These are phyloP conservation scores for Dissophora ornata DNA, from an alignment of 192 early-diverging fungal genomes.

Conservation along the genomic window DNA sequence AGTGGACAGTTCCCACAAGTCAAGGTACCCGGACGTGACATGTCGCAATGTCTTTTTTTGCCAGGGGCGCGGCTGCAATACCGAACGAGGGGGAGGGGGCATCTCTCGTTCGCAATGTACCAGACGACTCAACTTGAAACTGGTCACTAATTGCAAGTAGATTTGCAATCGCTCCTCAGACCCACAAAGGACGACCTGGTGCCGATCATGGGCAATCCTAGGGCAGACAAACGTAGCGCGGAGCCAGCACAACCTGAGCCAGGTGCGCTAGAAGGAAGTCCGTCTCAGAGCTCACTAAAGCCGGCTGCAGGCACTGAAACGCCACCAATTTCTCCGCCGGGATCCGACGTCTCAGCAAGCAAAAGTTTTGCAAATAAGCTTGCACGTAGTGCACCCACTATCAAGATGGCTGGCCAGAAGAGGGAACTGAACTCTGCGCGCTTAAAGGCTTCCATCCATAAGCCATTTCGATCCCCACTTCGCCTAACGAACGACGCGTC, in stretches of 20 bases:
- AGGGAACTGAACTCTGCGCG: neutral
- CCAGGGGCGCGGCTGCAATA: too few relatives aligned
- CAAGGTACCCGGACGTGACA: too few relatives aligned
- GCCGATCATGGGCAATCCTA: neutral
- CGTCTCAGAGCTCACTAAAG: too few relatives aligned
- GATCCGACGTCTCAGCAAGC: neutral
- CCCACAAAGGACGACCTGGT: neutral
- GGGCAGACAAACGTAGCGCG: neutral
- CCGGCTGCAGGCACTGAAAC: neutral
- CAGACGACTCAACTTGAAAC: too few relatives aligned
- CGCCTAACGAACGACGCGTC: neutral
- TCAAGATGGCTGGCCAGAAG: conserved; percentile 3
- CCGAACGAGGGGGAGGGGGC: too few relatives aligned
- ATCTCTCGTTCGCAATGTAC: too few relatives aligned
- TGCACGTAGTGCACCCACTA: neutral
- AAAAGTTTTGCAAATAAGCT: neutral
- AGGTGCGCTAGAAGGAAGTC: too few relatives aligned
- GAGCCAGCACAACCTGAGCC: neutral
- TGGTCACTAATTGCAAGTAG: neutral
- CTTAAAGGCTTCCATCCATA: conserved; percentile 1
- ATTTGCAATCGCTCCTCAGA: neutral
- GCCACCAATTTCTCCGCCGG: neutral
- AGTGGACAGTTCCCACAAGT: too few relatives aligned
- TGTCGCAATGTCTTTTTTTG: too few relatives aligned
- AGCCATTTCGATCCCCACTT: conserved; percentile 29